Evolutionary conservation across 257 asterid genomes (phyloP).

Genomic region (Primulina tabacum): DNA sequence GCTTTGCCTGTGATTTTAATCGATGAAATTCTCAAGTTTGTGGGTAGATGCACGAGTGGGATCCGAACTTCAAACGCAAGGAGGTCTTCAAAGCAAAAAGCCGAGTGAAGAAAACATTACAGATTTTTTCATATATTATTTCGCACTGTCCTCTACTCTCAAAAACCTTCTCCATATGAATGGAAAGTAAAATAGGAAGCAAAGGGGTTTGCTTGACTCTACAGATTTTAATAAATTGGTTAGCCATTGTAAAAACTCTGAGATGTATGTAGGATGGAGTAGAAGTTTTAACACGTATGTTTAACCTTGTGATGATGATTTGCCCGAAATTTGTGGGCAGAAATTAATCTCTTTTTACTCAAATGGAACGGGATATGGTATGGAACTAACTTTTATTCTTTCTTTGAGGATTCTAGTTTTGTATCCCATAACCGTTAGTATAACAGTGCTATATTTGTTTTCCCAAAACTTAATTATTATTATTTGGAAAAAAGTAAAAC

Average conservation of each 20-base stretch:
- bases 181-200: slow-evolving; percentile 19
- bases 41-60: slow-evolving; percentile 78
- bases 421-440: no score
- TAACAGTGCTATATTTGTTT: no score
- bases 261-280: slow-evolving; percentile 26
- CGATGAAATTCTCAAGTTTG: slow-evolving; percentile 80
- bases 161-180: slow-evolving; percentile 5
- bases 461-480: no score
- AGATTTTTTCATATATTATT: background rate
- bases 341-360: slow-evolving; percentile 19
- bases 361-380: background rate
- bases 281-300: slow-evolving; percentile 17
- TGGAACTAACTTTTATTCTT: background rate
- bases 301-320: slow-evolving; percentile 23
- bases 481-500: no score
- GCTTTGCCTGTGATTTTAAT: slow-evolving; percentile 80
- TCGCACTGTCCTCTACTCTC: slow-evolving; percentile 10
- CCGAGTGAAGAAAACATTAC: slow-evolving; percentile 40
- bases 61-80: slow-evolving; percentile 31
- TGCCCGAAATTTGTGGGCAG: slow-evolving; percentile 32
- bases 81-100: slow-evolving; percentile 50
- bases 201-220: slow-evolving; percentile 28
- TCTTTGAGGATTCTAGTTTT: background rate
- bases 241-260: slow-evolving; percentile 35
- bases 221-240: slow-evolving; percentile 31